Evolutionary conservation across 2,329 filamentous ascomycete genomes (phyloP), one percentile per base, ranked within the genome.

Genomic region (Zasmidium citrigriseum): DNA sequence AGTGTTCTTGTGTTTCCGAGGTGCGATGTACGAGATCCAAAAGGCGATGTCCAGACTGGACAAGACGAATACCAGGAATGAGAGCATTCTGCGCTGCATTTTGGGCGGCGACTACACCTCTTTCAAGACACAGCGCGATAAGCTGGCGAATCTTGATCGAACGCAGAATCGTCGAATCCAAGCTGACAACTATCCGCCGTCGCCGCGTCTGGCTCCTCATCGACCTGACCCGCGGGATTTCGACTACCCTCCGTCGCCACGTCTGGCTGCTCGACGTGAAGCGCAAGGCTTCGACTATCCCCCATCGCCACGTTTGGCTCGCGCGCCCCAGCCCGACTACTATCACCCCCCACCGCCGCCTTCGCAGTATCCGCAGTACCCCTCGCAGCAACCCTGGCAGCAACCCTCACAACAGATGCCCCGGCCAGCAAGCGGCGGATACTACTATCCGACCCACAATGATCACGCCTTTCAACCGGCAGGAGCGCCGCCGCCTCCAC

Each of bases 31-130:
- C 10, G 72, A 73, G 2, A 75, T 96, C 16, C 64, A 68, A 52
- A 60, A 62, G 14, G 65, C 66, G 16, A 63, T 76, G 55, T 50
- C 63, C n/a, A 58, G 75, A 47, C 64, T 55, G 3, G 67, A 70
- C 16, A 58, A 70, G 24, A 64, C 68, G 16, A 53, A 67, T 2
- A 63, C 69, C 23, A n/a, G n/a, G n/a, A 61, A 67, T 14, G 46
- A 38, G 41, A 90, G 87, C 69, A 84, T 97, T 22, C 82, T 98
- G 5, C 84, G 84, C 29, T 81, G 85, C 41, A 82, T 96, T 41
- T 78, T 96, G 54, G 88, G 83, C 11, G 92, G 90, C 54, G 88
- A 96, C 68, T 98, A 96, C 73, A 82, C 83, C 4, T 84, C 85
- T 1, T 96, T 96, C 69, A 78, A 83, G 20, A 73, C 80, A 45